Evolutionary conservation across 306 rosid genomes (phyloP), one percentile per base, ranked within the genome.

Genomic region (Vachellia collinsii): DNA sequence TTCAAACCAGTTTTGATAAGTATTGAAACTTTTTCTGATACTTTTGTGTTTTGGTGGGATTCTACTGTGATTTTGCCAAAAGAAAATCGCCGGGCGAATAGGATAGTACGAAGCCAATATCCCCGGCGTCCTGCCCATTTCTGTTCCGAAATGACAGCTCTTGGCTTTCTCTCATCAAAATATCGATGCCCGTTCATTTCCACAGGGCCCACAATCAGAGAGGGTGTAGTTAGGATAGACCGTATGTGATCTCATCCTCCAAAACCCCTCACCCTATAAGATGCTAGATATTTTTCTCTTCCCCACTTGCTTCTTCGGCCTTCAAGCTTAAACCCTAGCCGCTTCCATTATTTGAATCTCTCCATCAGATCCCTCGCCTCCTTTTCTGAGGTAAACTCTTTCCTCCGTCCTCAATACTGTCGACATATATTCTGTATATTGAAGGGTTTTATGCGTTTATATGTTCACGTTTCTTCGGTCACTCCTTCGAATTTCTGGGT

Each of bases 271-370:
- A 1, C 46, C 3, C 63, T 81, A 84, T 82, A 85, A 84, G 65
- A 8, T 0, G 10, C 11, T 46, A 48, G 69, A 78, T 82, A 84
- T 69, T 78, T 36, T 38, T 3, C 10, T 0, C 1, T 0, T 11
- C 1, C 11, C 0, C 16, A 3, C 41, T 9, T 59, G 29, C n/a
- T 50, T 1, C 38, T 50, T 25, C 38, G 8, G 1, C 16, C 12
- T 25, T 23, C 14, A 5, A 6, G 70, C 86, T 84, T 90, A 88
- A 90, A 88, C 94, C 97, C 97, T 92, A 90, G 91, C 92, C 89
- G 87, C 88, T 86, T 62, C 74, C 0, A 5, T 42, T 41, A 42
- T 7, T 43, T 56, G 0, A 36, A 5, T 3, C 64, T 22, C 46
- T 8, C 29, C 10, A 25, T 73, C 83, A 70, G 29, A 34, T 8